These are phyloP conservation scores for Monotropa hypopitys DNA, from an alignment of 179 eudicot species.

Conservation along the genomic window DNA sequence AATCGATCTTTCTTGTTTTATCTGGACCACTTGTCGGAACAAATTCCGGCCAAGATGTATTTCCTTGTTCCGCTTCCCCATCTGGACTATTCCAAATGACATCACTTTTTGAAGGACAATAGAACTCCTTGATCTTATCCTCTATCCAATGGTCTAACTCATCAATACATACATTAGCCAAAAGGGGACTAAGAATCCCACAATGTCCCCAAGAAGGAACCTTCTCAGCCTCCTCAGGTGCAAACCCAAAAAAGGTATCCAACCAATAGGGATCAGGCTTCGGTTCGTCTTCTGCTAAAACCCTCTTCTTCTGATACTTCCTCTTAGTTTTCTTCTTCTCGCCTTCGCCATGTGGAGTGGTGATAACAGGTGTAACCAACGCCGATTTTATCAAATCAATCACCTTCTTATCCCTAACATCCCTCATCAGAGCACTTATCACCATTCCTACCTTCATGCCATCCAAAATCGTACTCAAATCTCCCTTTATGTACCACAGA, in stretches of 20 bases:
- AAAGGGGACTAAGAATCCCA: constrained; percentile 76
- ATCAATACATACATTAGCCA: constrained; percentile 67
- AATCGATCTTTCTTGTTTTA: constrained; percentile 82
- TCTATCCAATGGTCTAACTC: constrained; percentile 94
- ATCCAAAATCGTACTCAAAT: constrained; percentile 77
- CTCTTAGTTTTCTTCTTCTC: constrained; percentile 58
- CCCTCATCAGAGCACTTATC: constrained; percentile 67
- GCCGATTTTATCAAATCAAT: constrained; percentile 81
- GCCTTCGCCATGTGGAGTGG: constrained; percentile 33
- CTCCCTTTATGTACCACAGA: constrained; percentile 91
- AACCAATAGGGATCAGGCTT: constrained; percentile 95
- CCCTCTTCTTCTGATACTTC: constrained; percentile 89
- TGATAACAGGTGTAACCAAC: constrained; percentile 64
- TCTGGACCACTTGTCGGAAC: constrained; percentile 98
- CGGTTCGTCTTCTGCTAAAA: constrained; percentile 86
- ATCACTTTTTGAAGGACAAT: constrained; percentile 71
- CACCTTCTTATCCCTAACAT: constrained; percentile 84
- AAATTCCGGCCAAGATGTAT: constrained; percentile 98
- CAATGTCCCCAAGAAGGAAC: constrained; percentile 91
- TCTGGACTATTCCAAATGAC: constrained; percentile 83
- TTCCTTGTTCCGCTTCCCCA: constrained; percentile 86
- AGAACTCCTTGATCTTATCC: constrained; percentile 66
- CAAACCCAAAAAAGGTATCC: constrained; percentile 77
- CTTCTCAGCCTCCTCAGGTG: constrained; percentile 86
- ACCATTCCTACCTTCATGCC: constrained; percentile 86